Percentiles rank a stretch among this genome's conserved stretches.
These are phyloP conservation scores for Tulasnella sp. DNA, from an alignment of 768 basidiomycete species.

Conservation along the genomic window DNA sequence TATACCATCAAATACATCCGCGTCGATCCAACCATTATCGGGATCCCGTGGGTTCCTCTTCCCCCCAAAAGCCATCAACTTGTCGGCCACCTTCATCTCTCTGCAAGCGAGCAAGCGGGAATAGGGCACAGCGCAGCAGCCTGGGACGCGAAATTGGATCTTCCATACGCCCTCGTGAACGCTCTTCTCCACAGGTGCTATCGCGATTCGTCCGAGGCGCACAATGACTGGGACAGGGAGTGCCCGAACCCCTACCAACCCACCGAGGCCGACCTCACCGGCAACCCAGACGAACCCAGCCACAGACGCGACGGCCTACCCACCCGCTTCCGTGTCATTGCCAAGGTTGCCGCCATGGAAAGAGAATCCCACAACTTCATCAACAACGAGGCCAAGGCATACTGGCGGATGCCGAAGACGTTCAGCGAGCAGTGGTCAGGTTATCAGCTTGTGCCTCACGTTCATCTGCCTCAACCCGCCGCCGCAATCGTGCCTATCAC, in stretches of 20 bases:
- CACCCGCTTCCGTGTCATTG: neutral
- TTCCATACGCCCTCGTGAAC: neutral
- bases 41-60: neutral
- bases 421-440: slow-evolving; percentile 4
- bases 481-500: slow-evolving; percentile 14
- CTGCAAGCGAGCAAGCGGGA: neutral
- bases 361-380: neutral
- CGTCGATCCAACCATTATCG: neutral
- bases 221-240: neutral
- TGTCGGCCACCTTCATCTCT: neutral
- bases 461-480: neutral
- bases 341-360: neutral
- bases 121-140: neutral
- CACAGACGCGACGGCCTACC: neutral
- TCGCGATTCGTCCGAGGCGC: neutral
- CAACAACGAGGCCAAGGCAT: neutral
- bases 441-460: neutral
- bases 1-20: neutral
- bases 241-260: neutral
- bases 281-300: neutral
- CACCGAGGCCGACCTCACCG: neutral
- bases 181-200: neutral
- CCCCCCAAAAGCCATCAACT: neutral
- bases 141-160: neutral
- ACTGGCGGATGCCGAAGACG: neutral